phyloP scores from a whole-genome alignment of 306 rosid genomes.

The Betula pendula region DNA sequence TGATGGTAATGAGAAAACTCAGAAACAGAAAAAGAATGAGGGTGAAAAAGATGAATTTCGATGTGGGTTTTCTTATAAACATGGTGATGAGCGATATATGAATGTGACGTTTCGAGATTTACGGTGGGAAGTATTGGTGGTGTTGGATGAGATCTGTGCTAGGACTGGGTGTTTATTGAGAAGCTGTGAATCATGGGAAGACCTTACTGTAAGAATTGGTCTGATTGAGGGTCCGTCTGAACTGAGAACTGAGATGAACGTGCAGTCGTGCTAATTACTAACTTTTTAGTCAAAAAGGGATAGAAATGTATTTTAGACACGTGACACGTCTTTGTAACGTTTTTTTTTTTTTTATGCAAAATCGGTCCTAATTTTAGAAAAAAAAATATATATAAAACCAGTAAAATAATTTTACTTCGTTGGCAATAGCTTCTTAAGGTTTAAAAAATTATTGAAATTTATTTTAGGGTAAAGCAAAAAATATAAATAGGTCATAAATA shows the following conservation, averaged over 20 bases:
- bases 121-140: conserved; percentile 9
- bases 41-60: conserved; percentile 43
- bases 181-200: conserved; percentile 15
- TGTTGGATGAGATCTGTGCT: conserved; percentile 46
- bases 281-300: background rate
- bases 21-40: conserved; percentile 56
- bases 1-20: conserved; percentile 27
- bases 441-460: no score
- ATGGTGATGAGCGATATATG: conserved; percentile 25
- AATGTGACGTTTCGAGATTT: conserved; percentile 2
- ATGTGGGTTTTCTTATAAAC: conserved; percentile 49
- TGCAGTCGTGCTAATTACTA: background rate
- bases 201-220: background rate
- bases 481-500: no score
- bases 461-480: no score
- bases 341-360: no score
- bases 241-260: background rate
- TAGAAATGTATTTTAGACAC: no score
- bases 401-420: no score
- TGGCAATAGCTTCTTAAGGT: no score
- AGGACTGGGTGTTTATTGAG: conserved; percentile 5
- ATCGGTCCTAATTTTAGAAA: no score
- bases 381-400: no score
- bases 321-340: no score
- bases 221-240: conserved; percentile 5